Evolutionary conservation across 179 eudicot species (phyloP), one percentile per base, ranked within the genome.

Genomic region (Drosera spatulata): DNA sequence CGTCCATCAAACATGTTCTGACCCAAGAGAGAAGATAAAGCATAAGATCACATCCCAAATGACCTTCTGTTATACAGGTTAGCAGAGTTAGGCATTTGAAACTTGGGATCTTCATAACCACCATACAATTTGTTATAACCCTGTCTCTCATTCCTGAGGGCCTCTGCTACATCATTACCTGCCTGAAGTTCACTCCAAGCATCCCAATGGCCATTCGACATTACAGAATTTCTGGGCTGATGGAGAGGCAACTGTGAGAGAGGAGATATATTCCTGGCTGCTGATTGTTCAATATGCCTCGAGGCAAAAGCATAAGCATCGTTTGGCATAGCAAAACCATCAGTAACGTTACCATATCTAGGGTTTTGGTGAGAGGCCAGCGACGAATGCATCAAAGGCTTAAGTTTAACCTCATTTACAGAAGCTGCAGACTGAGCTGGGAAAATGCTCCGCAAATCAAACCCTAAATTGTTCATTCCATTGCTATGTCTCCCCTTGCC

Each of bases 401-500:
- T 80, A 68, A 74, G 71, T 49, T 82, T 78, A 50, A 78, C 73
- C 65, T 81, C 84, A 55, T 75, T 84, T 74, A 78, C 91, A 73
- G 66, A 76, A 53, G 71, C 58, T 67, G 66, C 71, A 15, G 72
- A 50, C 66, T 85, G 96, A 2, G 76, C 52, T 61, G 84, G 62
- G 55, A 66, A 81, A 61, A 55, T 73, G 8, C 75, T 60, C 61
- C 82, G 75, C 80, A 67, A 67, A 65, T 84, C 87, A 67, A 81
- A 43, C 63, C 66, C 63, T 1, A 79, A 60, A 61, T 66, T 84
- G 66, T 69, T 77, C 61, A 69, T 42, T 59, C 89, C 83, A 68
- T 85, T 66, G 7, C 91, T 82, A 62, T 80, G 77, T 68, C 85
- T 90, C 61, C 94, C 99, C 69, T 82, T 82, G 59, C 99, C 95